Base-by-base conservation (phyloP, 1,284 basidiomycete genomes). In the Microstroma glucosiphilum region DNA sequence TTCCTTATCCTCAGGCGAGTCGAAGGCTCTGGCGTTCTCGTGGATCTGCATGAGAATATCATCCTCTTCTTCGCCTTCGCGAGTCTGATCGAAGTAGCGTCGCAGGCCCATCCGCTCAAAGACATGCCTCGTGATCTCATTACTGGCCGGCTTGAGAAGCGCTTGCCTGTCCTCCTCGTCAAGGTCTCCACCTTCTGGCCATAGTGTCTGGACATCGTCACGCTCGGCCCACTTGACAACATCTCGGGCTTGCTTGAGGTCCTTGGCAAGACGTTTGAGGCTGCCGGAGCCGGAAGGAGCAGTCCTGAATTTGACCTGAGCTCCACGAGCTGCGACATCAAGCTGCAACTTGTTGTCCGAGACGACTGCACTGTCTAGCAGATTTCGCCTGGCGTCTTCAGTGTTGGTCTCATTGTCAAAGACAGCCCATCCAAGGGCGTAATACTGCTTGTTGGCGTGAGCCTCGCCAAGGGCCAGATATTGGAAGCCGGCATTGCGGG, bases 391-490 rank as follows among this genome's bases (percentile, higher is more conserved):
- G 13, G 51, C 51, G 17, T 54, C 51, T 7, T 21, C 17, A 19
- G 51, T 25, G 26, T 25, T 69, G 25, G 59, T 66, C 0, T 62
- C 59, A 13, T 21, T 54, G 21, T 72, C 72, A 62, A 73, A 76
- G 62, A 69, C 67, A 42, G 70, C 75, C 66, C 72, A 75, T n/a
- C 71, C 76, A 26, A 72, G 65, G 26, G 75, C 66, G 53, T 67
- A 62, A 65, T 68, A 75, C 17, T 64, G 56, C 56, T 73, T 75
- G 59, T 61, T 63, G 40, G 62, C 65, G 56, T 75, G 71, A 13
- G 73, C 72, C 58, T 78, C 76, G 26, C 73, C 69, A 7, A 77
- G 30, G 13, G 76, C 76, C 1, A 76, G 61, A 57, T 78, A 76
- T 11, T 58, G 65, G 59, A 75, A 78, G 19, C 73, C 73, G 1